A percentile compares a stretch with the other conserved stretches of the same genome.
Conservation (phyloP, 1,139 yeast species). For the Kodamaea fungicola region DNA sequence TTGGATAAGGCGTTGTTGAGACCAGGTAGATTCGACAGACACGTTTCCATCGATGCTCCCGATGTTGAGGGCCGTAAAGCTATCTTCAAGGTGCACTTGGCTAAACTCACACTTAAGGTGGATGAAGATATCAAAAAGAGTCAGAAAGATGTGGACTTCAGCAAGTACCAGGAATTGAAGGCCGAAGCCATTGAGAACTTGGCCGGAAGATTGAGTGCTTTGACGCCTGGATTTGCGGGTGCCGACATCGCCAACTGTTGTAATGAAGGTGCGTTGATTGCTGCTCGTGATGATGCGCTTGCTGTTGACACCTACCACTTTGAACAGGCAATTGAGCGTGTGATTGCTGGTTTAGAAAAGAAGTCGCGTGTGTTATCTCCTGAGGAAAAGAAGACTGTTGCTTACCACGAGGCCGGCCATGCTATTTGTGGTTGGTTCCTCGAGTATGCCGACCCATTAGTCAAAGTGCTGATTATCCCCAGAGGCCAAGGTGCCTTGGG, state of each 20-base stretch:
- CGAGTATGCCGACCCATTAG: conserved; percentile 83
- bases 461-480: conserved; percentile 94
- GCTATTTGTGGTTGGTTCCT: conserved; percentile 97
- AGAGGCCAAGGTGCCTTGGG: conserved; percentile 96
- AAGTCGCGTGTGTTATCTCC: conserved; percentile 78
- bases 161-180: conserved; percentile 48
- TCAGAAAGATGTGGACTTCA: conserved; percentile 39
- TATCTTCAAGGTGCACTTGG: conserved; percentile 81
- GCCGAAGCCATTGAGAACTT: conserved; percentile 55
- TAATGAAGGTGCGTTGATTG: conserved; percentile 95
- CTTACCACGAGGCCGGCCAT: conserved; percentile 98
- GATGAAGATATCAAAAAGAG: conserved; percentile 41
- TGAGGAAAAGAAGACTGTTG: conserved; percentile 85
- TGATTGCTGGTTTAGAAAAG: conserved; percentile 93
- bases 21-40: conserved; percentile 97
- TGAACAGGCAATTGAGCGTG: conserved; percentile 95
- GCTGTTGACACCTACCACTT: conserved; percentile 73
- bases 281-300: conserved; percentile 79
- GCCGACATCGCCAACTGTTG: conserved; percentile 97
- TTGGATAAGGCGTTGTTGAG: conserved; percentile 89
- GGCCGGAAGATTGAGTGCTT: conserved; percentile 85
- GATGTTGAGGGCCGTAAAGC: conserved; percentile 92
- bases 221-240: conserved; percentile 97
- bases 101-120: conserved; percentile 44
- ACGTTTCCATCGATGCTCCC: conserved; percentile 85